phyloP scores from a whole-genome alignment of 2,329 filamentous ascomycete species.

The Ophiostoma fasciatum region DNA sequence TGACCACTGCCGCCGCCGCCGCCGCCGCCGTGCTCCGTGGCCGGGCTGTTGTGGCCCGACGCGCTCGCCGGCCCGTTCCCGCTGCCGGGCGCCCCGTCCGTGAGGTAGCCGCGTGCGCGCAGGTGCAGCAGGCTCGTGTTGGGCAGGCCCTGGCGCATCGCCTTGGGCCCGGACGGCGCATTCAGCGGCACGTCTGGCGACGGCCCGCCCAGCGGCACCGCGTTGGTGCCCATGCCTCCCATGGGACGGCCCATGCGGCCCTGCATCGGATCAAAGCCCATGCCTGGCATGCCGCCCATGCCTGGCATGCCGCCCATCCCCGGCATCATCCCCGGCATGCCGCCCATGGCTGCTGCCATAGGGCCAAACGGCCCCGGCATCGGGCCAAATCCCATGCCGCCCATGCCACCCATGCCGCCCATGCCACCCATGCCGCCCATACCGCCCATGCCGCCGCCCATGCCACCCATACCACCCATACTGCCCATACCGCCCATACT shows the following conservation, averaged over 20 bases:
- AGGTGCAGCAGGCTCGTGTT: conserved; percentile 63
- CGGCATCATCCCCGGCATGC: neutral
- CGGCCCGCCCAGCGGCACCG: conserved; percentile 11
- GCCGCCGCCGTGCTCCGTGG: conserved; percentile 16
- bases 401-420: no score
- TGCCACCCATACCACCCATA: no score
- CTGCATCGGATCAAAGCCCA: neutral
- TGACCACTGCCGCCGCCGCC: no score
- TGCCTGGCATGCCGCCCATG: neutral
- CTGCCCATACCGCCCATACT: no score
- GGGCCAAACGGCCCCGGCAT: no score
- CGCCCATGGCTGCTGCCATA: neutral
- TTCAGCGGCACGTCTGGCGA: conserved; percentile 40
- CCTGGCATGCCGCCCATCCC: no score
- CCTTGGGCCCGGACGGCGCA: conserved; percentile 85
- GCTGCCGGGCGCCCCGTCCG: conserved; percentile 5
- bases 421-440: no score
- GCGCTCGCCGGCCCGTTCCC: conserved; percentile 10
- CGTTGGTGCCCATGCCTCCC: neutral
- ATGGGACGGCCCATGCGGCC: neutral
- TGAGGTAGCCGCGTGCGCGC: conserved; percentile 29
- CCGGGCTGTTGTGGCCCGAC: conserved; percentile 8
- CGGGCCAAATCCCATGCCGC: no score
- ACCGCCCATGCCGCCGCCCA: no score
- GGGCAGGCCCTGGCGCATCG: conserved; percentile 78